Evolutionary conservation across 2,329 filamentous ascomycete species (phyloP), one percentile per base, ranked within the genome.

Genomic region (Neofusicoccum sp.): DNA sequence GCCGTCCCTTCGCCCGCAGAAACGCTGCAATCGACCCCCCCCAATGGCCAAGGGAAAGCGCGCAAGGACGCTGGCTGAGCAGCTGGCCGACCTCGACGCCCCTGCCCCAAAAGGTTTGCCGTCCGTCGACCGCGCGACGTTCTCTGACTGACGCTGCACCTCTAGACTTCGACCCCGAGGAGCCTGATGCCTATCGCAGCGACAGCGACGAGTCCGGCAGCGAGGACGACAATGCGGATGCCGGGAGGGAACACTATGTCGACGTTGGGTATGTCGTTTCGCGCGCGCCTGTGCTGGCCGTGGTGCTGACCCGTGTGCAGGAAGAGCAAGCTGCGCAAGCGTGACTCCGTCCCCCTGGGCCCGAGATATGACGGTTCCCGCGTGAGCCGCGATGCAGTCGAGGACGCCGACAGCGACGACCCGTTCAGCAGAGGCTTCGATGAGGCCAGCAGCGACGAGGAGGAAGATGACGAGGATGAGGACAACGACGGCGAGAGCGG

Each of bases 171-270:
- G 91, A 96, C 71, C 90, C 90, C 0, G 91, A 96, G 78, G 86
- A 85, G 60, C 76, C 83, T 58, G 78, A 84, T 66, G 84, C 86
- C 63, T 79, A 78, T 16, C 81, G 81, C 14, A 75, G 76, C 63
- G 81, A 81, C n/a, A 82, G 81, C 60, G 83, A 83, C 60, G 84
- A 84, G 44, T 80, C 75, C 12, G 82, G 79, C 54, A 84, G 81
- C 45, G 81, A 75, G 4, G 76, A 74, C 24, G 76, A 76, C 4
- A 40, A 45, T 44, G 14, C 12, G 34, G 14, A 84, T 63, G 81
- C 82, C 9, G 91, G 89, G 20, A 89, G 93, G 33, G 93, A 96
- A 69, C 93, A 98, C 73, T 98, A 98, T 71, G 84, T 89, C 44
- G 76, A 83, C 57, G 90, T 96, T 33, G 89, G 88, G 82, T 89